These are phyloP conservation scores for Arthrinium phaeospermum DNA, from an alignment of 2,329 filamentous ascomycete genomes.

Conservation along the genomic window DNA sequence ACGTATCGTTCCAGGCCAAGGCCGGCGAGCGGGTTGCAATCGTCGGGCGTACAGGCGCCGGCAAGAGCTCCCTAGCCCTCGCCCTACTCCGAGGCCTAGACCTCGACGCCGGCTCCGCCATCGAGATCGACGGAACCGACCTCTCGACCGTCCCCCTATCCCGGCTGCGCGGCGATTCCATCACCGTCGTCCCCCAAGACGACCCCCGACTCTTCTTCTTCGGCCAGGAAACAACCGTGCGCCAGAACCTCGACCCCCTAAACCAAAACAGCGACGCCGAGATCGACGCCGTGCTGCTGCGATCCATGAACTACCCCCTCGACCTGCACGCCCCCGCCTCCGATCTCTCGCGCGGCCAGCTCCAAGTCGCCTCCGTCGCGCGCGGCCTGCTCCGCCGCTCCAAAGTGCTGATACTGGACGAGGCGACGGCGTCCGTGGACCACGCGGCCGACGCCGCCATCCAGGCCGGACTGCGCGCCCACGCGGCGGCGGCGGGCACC, in stretches of 20 bases:
- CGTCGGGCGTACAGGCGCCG: conserved; percentile 55
- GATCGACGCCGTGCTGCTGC: not conserved
- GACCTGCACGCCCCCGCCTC: not conserved
- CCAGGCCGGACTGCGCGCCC: not conserved
- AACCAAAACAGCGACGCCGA: not conserved
- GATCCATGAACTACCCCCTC: not conserved
- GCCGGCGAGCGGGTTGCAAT: conserved; percentile 52
- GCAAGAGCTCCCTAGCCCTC: conserved; percentile 54
- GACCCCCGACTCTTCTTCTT: not conserved
- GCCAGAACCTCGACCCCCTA: not conserved
- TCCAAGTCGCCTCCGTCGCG: conserved; percentile 24
- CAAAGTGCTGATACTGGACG: not conserved
- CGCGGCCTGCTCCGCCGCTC: conserved; percentile 21
- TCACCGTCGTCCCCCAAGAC: conserved; percentile 6
- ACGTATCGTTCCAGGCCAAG: conserved; percentile 49
- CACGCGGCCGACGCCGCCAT: not conserved
- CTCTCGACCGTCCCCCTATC: conserved; percentile 38
- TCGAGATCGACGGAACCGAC: conserved; percentile 45
- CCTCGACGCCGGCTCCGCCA: conserved; percentile 45
- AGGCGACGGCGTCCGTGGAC: not conserved
- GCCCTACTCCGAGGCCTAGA: conserved; percentile 50
- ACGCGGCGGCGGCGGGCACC: conserved; percentile 21
- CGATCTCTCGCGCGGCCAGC: conserved; percentile 22
- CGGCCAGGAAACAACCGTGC: not conserved
- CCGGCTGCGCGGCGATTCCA: not conserved